These are phyloP conservation scores for Ustilago tritici DNA, from an alignment of 1,284 basidiomycete genomes.

Conservation along the genomic window DNA sequence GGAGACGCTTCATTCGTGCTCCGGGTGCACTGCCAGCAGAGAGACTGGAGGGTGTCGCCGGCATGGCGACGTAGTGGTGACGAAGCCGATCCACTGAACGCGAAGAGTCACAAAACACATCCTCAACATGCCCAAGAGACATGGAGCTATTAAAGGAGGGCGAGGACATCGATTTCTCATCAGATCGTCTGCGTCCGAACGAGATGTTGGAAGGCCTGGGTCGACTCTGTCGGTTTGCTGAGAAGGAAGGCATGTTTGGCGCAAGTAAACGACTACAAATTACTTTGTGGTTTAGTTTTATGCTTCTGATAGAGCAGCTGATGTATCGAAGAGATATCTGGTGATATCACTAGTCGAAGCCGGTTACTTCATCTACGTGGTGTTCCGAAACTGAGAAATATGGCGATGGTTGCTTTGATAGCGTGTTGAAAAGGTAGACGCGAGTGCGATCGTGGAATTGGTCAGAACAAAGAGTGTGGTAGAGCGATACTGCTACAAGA, in stretches of 20 bases:
- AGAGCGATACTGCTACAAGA: background rate
- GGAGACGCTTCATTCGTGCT: constrained; percentile 28
- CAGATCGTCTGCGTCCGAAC: constrained; percentile 27
- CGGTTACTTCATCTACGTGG: background rate
- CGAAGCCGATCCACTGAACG: constrained; percentile 34
- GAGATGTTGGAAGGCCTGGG: constrained; percentile 34
- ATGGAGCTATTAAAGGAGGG: constrained; percentile 55
- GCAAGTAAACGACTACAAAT: background rate
- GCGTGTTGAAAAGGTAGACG: constrained; percentile 15
- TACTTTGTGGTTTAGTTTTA: background rate
- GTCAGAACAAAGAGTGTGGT: constrained; percentile 15
- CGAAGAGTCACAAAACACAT: constrained; percentile 43
- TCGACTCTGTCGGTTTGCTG: constrained; percentile 41
- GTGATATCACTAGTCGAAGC: background rate
- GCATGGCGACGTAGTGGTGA: constrained; percentile 34
- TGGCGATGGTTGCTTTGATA: constrained; percentile 5
- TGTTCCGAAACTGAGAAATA: background rate
- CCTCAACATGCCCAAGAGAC: constrained; percentile 37
- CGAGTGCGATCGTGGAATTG: background rate
- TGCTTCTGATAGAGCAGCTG: background rate
- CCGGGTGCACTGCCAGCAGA: constrained; percentile 24
- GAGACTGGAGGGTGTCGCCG: constrained; percentile 33
- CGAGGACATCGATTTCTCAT: constrained; percentile 47
- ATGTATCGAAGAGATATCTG: background rate
- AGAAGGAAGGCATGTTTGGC: constrained; percentile 32